phyloP scores from a whole-genome alignment of 106 monocot species.

The Dactylorhiza incarnata region DNA sequence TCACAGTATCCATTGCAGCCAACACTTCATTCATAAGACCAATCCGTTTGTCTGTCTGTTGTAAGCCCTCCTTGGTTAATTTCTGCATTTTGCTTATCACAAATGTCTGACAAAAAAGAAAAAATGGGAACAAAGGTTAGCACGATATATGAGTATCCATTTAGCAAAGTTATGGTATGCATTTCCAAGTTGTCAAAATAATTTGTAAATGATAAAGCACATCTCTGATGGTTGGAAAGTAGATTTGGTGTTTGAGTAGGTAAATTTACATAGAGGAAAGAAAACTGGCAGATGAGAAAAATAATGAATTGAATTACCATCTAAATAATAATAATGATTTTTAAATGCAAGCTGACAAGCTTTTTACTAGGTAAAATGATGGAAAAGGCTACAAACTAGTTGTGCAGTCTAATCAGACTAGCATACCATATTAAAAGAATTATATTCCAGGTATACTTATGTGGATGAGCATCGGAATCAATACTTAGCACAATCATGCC shows the following conservation, averaged over 20 bases:
- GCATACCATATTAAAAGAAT: too few species aligned
- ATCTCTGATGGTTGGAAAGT: not conserved
- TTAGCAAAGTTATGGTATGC: not conserved
- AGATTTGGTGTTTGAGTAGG: not conserved
- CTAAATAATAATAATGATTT: too few species aligned
- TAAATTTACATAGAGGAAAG: too few species aligned
- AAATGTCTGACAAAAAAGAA: constrained; percentile 41
- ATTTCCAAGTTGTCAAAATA: not conserved
- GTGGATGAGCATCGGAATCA: too few species aligned
- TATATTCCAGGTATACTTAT: too few species aligned
- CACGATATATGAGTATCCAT: not conserved
- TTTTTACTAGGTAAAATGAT: too few species aligned
- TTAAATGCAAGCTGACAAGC: too few species aligned
- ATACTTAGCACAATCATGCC: too few species aligned
- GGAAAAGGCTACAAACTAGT: too few species aligned
- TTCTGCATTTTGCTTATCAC: constrained; percentile 88
- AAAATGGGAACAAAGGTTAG: not conserved
- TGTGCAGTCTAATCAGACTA: too few species aligned
- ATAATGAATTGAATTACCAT: too few species aligned
- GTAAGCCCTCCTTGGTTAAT: constrained; percentile 81
- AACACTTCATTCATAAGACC: constrained; percentile 98
- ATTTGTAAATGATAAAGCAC: not conserved
- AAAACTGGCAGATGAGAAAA: too few species aligned
- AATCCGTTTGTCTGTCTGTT: constrained; percentile 88
- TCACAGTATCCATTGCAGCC: constrained; percentile 97